Percentiles rank a stretch among this genome's conserved stretches.
Conservation (phyloP, 2,329 filamentous ascomycete genomes). For the Fusarium hostae region DNA sequence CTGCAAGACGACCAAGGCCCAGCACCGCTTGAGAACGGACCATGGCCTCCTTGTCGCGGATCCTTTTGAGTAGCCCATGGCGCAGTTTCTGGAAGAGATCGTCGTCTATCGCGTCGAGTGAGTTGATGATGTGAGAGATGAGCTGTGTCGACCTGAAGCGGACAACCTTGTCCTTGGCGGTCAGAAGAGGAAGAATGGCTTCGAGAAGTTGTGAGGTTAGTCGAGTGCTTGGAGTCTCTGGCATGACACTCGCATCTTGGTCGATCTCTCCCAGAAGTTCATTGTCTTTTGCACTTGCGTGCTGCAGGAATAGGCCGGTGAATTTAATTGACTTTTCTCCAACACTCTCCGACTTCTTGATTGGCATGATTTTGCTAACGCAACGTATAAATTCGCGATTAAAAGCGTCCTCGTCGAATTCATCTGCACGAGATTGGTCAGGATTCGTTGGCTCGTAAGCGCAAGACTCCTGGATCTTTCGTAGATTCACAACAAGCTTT, state of each 20-base stretch:
- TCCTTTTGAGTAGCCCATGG: constrained; percentile 81
- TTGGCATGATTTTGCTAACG: constrained; percentile 80
- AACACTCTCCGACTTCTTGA: constrained; percentile 91
- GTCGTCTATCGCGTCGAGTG: constrained; percentile 90
- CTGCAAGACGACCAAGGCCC: constrained; percentile 85
- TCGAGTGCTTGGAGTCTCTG: constrained; percentile 85
- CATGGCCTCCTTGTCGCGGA: constrained; percentile 93
- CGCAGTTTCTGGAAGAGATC: constrained; percentile 87
- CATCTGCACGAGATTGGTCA: constrained; percentile 66
- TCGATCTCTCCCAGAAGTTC: constrained; percentile 73
- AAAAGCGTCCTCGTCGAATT: constrained; percentile 87
- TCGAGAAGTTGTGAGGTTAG: constrained; percentile 80
- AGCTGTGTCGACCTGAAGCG: constrained; percentile 91
- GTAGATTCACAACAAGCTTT: constrained; percentile 86
- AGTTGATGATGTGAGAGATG: constrained; percentile 91
- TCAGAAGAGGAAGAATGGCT: constrained; percentile 78
- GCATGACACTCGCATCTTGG: constrained; percentile 75
- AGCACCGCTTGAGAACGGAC: constrained; percentile 93
- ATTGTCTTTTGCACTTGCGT: constrained; percentile 76
- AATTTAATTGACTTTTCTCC: constrained; percentile 90
- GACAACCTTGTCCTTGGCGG: constrained; percentile 91
- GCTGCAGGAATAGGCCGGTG: constrained; percentile 84
- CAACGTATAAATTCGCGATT: constrained; percentile 87
- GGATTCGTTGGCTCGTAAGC: constrained; percentile 69
- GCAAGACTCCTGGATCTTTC: constrained; percentile 91